Evolutionary conservation across 495 filamentous ascomycete genomes (phyloP).

Genomic region (Cercophora samala): DNA sequence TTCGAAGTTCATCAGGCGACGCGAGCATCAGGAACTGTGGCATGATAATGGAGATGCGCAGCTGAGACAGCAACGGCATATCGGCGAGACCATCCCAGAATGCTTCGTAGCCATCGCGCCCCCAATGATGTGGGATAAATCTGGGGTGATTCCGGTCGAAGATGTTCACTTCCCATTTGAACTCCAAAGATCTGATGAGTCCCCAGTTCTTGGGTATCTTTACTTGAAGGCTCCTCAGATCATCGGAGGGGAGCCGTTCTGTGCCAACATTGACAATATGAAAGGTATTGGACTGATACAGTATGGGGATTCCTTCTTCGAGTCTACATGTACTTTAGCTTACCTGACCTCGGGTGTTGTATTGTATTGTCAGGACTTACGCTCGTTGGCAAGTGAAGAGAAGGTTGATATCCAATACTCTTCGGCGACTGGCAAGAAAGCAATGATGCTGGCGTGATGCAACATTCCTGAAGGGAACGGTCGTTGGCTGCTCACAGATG

Average conservation of each 20-base stretch:
- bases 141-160: constrained; percentile 16
- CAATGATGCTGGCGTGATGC: constrained; percentile 13
- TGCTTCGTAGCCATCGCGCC: constrained; percentile 19
- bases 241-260: constrained; percentile 13
- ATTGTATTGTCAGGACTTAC: constrained; percentile 10
- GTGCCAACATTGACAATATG: constrained; percentile 15
- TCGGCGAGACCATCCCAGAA: constrained; percentile 23
- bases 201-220: constrained; percentile 21
- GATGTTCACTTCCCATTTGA: constrained; percentile 18
- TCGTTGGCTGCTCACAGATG: constrained; percentile 8
- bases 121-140: constrained; percentile 15
- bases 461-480: background rate
- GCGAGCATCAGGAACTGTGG: background rate
- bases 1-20: background rate
- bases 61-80: constrained; percentile 13
- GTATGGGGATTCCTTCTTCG: constrained; percentile 14
- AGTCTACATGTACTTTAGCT: constrained; percentile 5
- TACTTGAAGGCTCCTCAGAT: constrained; percentile 19
- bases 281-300: constrained; percentile 21
- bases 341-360: background rate
- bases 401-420: constrained; percentile 13
- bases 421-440: constrained; percentile 9
- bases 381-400: constrained; percentile 19
- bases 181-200: constrained; percentile 15
- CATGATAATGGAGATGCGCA: constrained; percentile 15